Conservation (phyloP, 768 basidiomycete genomes). For the Collybia sp. region DNA sequence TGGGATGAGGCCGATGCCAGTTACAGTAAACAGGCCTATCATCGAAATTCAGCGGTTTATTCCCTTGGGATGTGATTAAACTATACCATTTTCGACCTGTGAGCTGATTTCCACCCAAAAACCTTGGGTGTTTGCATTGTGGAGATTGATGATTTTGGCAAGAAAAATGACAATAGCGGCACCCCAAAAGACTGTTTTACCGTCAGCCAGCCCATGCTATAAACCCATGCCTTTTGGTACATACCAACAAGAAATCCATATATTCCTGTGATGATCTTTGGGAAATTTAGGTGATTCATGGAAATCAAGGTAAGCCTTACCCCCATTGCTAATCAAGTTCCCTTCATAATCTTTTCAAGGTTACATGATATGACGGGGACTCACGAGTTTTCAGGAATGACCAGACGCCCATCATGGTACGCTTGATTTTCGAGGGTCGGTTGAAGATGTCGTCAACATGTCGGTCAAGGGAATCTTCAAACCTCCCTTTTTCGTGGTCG, state of each 20-base stretch:
- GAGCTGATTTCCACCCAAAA: slow-evolving; percentile 80
- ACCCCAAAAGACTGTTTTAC: slow-evolving; percentile 72
- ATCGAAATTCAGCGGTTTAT: neutral
- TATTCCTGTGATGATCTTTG: slow-evolving; percentile 57
- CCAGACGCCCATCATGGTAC: slow-evolving; percentile 70
- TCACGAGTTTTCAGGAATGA: slow-evolving; percentile 80
- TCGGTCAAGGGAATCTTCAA: slow-evolving; percentile 53
- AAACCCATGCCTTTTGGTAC: slow-evolving; percentile 9
- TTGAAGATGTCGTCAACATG: slow-evolving; percentile 77
- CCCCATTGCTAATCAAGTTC: slow-evolving; percentile 49
- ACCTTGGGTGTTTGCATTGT: slow-evolving; percentile 63
- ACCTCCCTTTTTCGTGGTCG: slow-evolving; percentile 24
- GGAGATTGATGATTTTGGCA: slow-evolving; percentile 61
- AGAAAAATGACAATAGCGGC: slow-evolving; percentile 77
- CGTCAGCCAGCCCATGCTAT: neutral
- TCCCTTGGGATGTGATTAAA: neutral
- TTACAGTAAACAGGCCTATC: slow-evolving; percentile 71
- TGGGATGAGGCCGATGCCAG: slow-evolving; percentile 78
- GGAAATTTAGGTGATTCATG: slow-evolving; percentile 1
- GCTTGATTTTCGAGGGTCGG: slow-evolving; percentile 51
- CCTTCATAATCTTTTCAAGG: neutral
- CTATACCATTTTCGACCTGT: slow-evolving; percentile 70
- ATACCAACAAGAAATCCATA: slow-evolving; percentile 74
- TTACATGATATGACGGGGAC: slow-evolving; percentile 11
- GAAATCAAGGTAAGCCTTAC: slow-evolving; percentile 30